Base-by-base conservation (phyloP, 2,329 filamentous ascomycete genomes). In the Xylariaceae sp. region DNA sequence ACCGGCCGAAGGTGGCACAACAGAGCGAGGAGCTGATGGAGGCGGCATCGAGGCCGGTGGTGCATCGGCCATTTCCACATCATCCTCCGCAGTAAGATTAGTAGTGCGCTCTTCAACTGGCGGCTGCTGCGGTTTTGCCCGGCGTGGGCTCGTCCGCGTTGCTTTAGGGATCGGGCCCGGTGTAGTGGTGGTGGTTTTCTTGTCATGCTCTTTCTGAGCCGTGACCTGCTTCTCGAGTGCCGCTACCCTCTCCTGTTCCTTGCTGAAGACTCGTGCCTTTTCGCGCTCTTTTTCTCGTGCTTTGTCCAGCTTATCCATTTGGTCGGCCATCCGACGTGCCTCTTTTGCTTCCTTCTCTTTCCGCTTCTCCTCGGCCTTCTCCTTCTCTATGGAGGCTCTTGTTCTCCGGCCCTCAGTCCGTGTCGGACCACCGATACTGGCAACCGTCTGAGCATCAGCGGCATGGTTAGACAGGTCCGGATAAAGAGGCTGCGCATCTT, bases 251-350 rank as follows among this genome's bases (percentile, higher is more conserved):
- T 48, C 43, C 12, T 32, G 31, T 47, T 82, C 77, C 44, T 74
- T 62, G 50, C 64, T 75, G 41, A 73, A 75, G 3, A 71, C 60
- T 12, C 67, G 65, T 5, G 75, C 82, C 52, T 83, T 84, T 45
- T 81, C 75, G 5, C 80, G 69, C 51, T 86, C 80, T 56, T 82
- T 80, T 46, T 79, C 74, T 7, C 81, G 74, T 27, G 72, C 75
- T 49, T 79, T 83, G 43, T 83, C 77, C 3, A 83, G 63, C 50
- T 77, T 80, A 15, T 65, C 65, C 51, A 73, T 67, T 46, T 78
- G 73, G 32, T 79, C 77, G 12, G 69, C 72, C 45, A 75, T 65
- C 16, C 69, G 70, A 44, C 74, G 72, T 28, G 75, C 68, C 43
- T 83, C 78, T 51, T 77, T 82, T 5, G 61, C 57, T 27, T 73